Evolutionary conservation across 2,329 filamentous ascomycete genomes (phyloP).

Genomic region (Amesomyces nigricolor): DNA sequence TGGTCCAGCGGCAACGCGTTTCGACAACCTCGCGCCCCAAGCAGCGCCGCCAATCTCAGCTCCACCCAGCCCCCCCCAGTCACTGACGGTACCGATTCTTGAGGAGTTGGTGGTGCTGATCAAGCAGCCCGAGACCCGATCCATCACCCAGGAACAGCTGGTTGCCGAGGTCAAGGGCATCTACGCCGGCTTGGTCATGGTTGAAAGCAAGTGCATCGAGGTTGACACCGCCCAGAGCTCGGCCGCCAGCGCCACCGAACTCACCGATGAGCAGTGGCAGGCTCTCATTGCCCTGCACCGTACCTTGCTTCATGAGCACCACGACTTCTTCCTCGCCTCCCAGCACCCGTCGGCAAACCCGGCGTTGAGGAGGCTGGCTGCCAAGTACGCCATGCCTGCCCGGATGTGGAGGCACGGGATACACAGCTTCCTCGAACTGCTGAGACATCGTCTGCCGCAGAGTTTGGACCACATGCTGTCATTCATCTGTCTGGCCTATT

Average conservation of each 20-base stretch:
- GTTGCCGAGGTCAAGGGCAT: constrained; percentile 78
- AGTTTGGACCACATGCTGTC: constrained; percentile 85
- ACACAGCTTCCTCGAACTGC: constrained; percentile 72
- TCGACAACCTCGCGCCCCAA: constrained; percentile 14
- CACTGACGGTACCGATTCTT: constrained; percentile 4
- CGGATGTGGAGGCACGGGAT: constrained; percentile 94
- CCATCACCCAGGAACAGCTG: constrained; percentile 72
- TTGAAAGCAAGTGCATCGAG: constrained; percentile 82
- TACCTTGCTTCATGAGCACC: constrained; percentile 74
- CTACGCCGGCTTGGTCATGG: constrained; percentile 77
- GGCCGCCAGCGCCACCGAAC: constrained; percentile 36
- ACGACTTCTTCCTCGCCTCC: constrained; percentile 79
- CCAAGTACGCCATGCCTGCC: constrained; percentile 85
- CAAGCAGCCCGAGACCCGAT: constrained; percentile 56
- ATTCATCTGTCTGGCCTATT: constrained; percentile 85
- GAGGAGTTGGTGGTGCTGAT: constrained; percentile 24
- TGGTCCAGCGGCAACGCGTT: constrained; percentile 15
- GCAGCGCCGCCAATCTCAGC: constrained; percentile 10
- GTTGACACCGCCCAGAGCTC: constrained; percentile 61
- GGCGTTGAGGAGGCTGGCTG: constrained; percentile 61
- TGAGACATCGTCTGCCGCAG: constrained; percentile 66
- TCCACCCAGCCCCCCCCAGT: constrained; percentile 3
- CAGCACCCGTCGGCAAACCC: constrained; percentile 76
- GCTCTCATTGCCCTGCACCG: constrained; percentile 76
- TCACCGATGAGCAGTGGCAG: constrained; percentile 72